Evolutionary conservation across 768 basidiomycete genomes (phyloP), one percentile per base, ranked within the genome.

Genomic region (Pleurotus giganteus): DNA sequence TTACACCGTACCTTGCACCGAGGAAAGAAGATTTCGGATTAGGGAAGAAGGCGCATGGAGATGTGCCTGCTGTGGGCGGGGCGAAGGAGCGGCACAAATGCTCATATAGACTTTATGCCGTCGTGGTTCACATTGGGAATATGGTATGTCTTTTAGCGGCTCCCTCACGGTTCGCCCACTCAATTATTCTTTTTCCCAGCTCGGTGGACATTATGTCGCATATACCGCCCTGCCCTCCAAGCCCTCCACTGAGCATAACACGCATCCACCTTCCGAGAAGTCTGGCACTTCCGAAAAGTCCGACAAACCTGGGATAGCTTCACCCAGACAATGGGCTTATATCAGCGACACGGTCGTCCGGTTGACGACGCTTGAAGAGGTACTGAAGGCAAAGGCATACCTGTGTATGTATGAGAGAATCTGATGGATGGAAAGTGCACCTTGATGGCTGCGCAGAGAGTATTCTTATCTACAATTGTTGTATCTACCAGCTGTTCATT

Each of bases 291-390:
- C 61, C 17, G 51, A 41, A 51, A 28, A 62, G 58, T 31, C 49
- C 42, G 28, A 42, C 52, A 42, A 51, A 34, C 36, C 46, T 54
- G n/a, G 21, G 9, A n/a, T n/a, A 12, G 47, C 57, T 31, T 57
- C 62, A 42, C 51, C 63, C 19, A 73, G 93, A 39, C 83, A 89
- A 57, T 98, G 95, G 95, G 91, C 90, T 43, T 95, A 89, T 66
- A 86, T 96, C 69, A 94, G 92, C 61, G 95, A 98, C 65, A 91
- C 89, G 2, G 72, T 82, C 42, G 93, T 98, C n/a, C 78, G 89
- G 42, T 72, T 90, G 43, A 83, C 88, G 8, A 82, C 86, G 39
- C 67, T 96, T 45, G 91, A 94, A 41, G 95, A 97, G 66, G 95
- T 97, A 2, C 74, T 97, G 64, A 88, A 86, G 68, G 86, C 87